Conservation (phyloP, 2,329 filamentous ascomycete species). For the Colletotrichum echinochloae region DNA sequence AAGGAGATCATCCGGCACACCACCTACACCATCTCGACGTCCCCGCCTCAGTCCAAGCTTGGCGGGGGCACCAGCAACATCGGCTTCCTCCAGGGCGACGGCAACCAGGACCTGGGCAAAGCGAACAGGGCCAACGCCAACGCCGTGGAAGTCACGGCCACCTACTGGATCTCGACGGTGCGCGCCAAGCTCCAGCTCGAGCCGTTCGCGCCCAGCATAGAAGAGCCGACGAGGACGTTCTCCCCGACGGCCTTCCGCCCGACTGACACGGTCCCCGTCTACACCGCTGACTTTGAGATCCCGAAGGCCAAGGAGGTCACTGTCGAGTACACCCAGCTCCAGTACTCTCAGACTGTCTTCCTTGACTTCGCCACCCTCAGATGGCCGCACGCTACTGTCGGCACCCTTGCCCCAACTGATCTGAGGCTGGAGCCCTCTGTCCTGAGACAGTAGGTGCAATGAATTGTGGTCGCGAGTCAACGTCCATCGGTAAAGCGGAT, state of each 20-base stretch:
- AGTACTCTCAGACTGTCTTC: constrained; percentile 50
- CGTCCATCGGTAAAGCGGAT: too few relatives aligned
- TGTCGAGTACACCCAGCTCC: constrained; percentile 48
- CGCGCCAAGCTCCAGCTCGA: background rate
- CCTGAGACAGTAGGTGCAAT: constrained; percentile 41
- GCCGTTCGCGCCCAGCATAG: background rate
- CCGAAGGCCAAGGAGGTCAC: background rate
- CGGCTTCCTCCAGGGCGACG: constrained; percentile 45
- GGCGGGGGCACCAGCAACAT: constrained; percentile 51
- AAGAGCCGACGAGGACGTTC: background rate
- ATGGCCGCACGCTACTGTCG: constrained; percentile 36
- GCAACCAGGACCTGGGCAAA: constrained; percentile 11
- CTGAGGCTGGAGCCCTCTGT: constrained; percentile 44
- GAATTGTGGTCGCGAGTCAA: background rate
- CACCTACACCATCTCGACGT: constrained; percentile 48
- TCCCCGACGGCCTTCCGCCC: background rate
- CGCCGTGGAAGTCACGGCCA: background rate
- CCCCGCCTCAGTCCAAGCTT: constrained; percentile 17
- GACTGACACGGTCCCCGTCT: background rate
- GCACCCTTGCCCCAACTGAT: constrained; percentile 36
- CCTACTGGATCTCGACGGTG: constrained; percentile 30
- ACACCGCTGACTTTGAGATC: background rate
- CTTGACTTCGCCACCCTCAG: constrained; percentile 29
- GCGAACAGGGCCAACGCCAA: constrained; percentile 14
- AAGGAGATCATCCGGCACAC: constrained; percentile 48